These are phyloP conservation scores for Aspergillus quadrilineatus DNA, from an alignment of 2,329 filamentous ascomycete species.

Conservation along the genomic window DNA sequence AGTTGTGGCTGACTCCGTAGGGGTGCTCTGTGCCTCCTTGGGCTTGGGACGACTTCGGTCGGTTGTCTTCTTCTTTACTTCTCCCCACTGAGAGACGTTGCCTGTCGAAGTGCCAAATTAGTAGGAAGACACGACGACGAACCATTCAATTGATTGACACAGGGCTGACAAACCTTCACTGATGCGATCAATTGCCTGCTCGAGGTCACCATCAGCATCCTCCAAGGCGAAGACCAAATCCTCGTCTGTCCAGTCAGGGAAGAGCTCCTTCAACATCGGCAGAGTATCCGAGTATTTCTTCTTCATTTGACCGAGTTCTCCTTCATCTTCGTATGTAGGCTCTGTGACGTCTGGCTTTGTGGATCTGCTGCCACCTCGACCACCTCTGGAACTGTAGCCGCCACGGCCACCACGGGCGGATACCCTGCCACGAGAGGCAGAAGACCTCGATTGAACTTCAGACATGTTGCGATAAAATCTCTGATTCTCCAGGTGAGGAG, in stretches of 20 bases:
- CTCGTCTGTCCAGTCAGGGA: constrained; percentile 91
- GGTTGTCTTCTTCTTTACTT: constrained; percentile 53
- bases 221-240: constrained; percentile 90
- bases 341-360: constrained; percentile 73
- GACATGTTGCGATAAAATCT: constrained; percentile 66
- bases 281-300: constrained; percentile 81
- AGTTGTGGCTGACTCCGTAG: constrained; percentile 35
- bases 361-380: constrained; percentile 65
- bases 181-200: constrained; percentile 52
- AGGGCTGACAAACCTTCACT: constrained; percentile 44
- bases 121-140: neutral
- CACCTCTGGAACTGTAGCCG: constrained; percentile 68
- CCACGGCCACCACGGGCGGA: constrained; percentile 82
- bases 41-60: constrained; percentile 48
- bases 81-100: constrained; percentile 53
- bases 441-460: constrained; percentile 83
- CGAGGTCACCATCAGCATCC: constrained; percentile 60
- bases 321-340: constrained; percentile 73
- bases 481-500: constrained; percentile 23
- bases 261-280: constrained; percentile 83
- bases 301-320: constrained; percentile 88
- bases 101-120: constrained; percentile 32
- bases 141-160: constrained; percentile 1
- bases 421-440: constrained; percentile 83
- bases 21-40: constrained; percentile 43